Evolutionary conservation across 2,329 filamentous ascomycete species (phyloP).

Genomic region (Calonectria pseudoturangicola): DNA sequence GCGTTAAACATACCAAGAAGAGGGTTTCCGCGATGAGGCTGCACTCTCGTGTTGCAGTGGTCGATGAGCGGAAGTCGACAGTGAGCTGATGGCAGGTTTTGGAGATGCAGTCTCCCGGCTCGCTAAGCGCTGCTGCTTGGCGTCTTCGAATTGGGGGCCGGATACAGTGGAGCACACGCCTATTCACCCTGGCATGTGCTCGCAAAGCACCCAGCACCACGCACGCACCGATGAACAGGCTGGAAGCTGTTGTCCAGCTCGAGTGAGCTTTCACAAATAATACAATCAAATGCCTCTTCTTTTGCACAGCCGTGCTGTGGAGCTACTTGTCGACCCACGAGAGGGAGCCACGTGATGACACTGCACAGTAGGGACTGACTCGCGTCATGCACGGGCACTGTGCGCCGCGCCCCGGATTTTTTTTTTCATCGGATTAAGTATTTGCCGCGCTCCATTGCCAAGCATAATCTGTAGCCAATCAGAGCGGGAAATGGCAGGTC

Average conservation of each 20-base stretch:
- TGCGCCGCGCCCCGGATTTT: conserved; percentile 47
- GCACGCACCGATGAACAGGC: conserved; percentile 38
- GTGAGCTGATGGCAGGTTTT: conserved; percentile 57
- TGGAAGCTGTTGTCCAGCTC: conserved; percentile 29
- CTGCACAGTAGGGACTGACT: conserved; percentile 51
- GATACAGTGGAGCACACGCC: conserved; percentile 58
- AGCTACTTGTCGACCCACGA: conserved; percentile 56
- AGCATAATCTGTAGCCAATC: conserved; percentile 52
- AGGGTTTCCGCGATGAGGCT: conserved; percentile 52
- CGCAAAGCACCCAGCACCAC: conserved; percentile 51
- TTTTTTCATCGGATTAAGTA: conserved; percentile 47
- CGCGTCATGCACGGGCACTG: conserved; percentile 50
- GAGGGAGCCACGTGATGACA: conserved; percentile 59
- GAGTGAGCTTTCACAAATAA: conserved; percentile 40
- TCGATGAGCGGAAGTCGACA: conserved; percentile 51
- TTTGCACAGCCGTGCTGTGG: conserved; percentile 50
- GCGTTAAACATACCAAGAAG: conserved; percentile 51
- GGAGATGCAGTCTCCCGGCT: conserved; percentile 52
- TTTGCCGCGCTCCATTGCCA: conserved; percentile 51
- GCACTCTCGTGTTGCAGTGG: conserved; percentile 50
- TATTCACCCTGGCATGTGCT: conserved; percentile 56
- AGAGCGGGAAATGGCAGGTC: conserved; percentile 32
- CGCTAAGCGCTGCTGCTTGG: conserved; percentile 61
- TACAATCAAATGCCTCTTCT: conserved; percentile 53
- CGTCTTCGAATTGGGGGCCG: conserved; percentile 56